Conservation (phyloP, 768 basidiomycete species). For the Epithele typhae region DNA sequence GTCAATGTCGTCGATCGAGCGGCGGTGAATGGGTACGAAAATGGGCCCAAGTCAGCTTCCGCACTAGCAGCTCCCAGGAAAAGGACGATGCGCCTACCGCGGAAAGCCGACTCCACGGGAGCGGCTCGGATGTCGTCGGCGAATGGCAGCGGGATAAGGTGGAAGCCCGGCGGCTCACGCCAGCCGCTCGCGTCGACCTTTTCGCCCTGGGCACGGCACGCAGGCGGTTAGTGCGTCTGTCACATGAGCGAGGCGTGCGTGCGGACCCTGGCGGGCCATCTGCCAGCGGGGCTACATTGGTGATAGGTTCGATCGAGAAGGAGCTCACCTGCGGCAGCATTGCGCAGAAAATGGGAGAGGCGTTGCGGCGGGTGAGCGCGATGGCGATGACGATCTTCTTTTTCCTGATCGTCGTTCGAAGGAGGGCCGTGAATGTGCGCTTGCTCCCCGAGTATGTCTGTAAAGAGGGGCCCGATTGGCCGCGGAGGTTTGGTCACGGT, state of each 20-base stretch:
- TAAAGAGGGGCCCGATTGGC: not conserved
- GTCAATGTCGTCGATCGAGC: not conserved
- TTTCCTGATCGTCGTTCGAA: constrained; percentile 79
- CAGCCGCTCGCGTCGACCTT: constrained; percentile 64
- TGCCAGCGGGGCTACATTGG: constrained; percentile 12
- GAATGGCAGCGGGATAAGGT: constrained; percentile 90
- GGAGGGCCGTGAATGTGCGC: constrained; percentile 83
- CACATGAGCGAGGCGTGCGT: constrained; percentile 1
- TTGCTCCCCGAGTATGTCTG: constrained; percentile 86
- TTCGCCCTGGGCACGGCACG: constrained; percentile 55
- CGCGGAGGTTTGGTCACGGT: no score
- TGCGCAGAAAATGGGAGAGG: constrained; percentile 76
- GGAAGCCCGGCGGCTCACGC: constrained; percentile 86
- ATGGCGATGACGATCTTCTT: constrained; percentile 79
- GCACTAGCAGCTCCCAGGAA: no score
- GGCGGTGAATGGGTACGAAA: not conserved
- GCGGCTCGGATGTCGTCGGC: constrained; percentile 89
- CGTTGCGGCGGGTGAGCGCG: constrained; percentile 61
- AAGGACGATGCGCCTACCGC: constrained; percentile 40
- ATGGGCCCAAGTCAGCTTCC: no score
- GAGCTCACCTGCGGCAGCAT: constrained; percentile 75
- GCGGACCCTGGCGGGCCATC: not conserved
- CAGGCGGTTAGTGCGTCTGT: constrained; percentile 2
- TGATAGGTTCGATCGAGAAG: not conserved
- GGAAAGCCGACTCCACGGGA: constrained; percentile 58